These are phyloP conservation scores for Conticribra weissflogii DNA, from an alignment of 108 stramenopile species.

Conservation along the genomic window DNA sequence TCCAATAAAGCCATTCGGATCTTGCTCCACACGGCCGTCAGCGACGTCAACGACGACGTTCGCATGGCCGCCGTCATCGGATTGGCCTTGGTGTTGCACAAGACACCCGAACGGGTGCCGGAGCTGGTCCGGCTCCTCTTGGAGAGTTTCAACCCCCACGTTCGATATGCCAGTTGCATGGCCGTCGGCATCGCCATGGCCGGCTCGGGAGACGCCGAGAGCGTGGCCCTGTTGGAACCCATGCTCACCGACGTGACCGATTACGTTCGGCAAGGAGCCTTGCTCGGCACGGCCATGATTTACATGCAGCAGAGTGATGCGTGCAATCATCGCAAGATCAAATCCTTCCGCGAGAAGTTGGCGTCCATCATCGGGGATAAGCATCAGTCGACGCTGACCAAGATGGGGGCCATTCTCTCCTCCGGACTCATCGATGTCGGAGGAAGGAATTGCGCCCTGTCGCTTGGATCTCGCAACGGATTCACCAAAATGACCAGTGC, in stretches of 20 bases:
- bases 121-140: slow-evolving; percentile 91
- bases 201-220: slow-evolving; percentile 92
- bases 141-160: slow-evolving; percentile 99
- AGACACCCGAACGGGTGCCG: slow-evolving; percentile 94
- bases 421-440: slow-evolving; percentile 98
- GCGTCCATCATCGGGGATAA: slow-evolving; percentile 82
- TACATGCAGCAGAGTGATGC: slow-evolving; percentile 96
- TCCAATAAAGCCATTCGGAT: slow-evolving; percentile 96
- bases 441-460: slow-evolving; percentile 93
- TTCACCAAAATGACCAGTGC: slow-evolving; percentile 96
- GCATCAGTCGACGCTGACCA: slow-evolving; percentile 96
- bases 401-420: slow-evolving; percentile 98
- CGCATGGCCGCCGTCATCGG: slow-evolving; percentile 97
- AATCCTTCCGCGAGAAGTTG: slow-evolving; percentile 90
- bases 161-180: slow-evolving; percentile 99
- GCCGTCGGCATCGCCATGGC: slow-evolving; percentile 99
- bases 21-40: slow-evolving; percentile 97
- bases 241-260: slow-evolving; percentile 98
- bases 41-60: slow-evolving; percentile 98
- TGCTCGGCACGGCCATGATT: slow-evolving; percentile 96
- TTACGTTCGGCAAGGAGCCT: slow-evolving; percentile 98
- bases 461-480: slow-evolving; percentile 89
- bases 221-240: slow-evolving; percentile 96
- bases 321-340: slow-evolving; percentile 75
- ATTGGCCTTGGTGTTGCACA: slow-evolving; percentile 97